A percentile compares a stretch with the other conserved stretches of the same genome.
These are phyloP conservation scores for Solanum ossicruentum DNA, from an alignment of 257 asterid species.

Conservation along the genomic window DNA sequence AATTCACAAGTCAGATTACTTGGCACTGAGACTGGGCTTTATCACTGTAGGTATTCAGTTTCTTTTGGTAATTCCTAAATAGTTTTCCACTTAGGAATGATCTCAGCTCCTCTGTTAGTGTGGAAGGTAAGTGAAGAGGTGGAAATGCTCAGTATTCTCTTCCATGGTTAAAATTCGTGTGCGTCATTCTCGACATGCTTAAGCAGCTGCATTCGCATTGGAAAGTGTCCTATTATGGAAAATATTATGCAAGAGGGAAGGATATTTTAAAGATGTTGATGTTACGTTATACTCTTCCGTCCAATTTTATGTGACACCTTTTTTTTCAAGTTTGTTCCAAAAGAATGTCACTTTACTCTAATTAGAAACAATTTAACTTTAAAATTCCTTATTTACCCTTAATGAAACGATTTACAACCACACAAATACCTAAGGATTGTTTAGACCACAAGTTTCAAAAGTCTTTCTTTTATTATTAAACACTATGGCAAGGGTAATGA, in stretches of 20 bases:
- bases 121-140: not conserved
- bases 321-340: no score
- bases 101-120: not conserved
- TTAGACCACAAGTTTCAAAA: no score
- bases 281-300: not conserved
- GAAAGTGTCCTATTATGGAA: not conserved
- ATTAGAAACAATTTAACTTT: no score
- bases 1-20: slow-evolving; percentile 61
- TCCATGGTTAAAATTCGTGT: not conserved
- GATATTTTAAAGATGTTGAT: not conserved
- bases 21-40: slow-evolving; percentile 83
- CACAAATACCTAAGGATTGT: no score
- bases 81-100: not conserved
- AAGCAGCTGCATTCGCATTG: not conserved
- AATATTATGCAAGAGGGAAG: not conserved
- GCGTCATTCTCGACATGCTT: not conserved
- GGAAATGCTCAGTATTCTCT: not conserved
- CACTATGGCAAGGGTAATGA: no score
- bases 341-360: no score
- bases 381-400: no score
- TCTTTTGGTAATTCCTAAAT: not conserved
- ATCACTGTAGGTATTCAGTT: slow-evolving; percentile 61
- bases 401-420: no score
- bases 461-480: no score
- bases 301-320: no score